Evolutionary conservation across 2,329 filamentous ascomycete species (phyloP), one percentile per base, ranked within the genome.

Genomic region (Orbilia oligospora): DNA sequence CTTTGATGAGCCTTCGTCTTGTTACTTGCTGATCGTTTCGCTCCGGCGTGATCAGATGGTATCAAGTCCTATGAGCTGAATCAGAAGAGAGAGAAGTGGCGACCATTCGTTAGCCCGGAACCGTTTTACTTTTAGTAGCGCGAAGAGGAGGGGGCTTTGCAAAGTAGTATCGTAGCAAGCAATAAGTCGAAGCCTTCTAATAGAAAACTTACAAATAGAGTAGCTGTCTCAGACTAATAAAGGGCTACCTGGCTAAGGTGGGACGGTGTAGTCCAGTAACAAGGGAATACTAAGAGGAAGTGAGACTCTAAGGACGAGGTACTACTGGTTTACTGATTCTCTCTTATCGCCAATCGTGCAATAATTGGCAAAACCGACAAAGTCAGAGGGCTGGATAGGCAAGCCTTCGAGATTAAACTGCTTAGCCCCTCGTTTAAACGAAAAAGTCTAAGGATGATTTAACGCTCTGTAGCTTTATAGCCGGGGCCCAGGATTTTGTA

Each of bases 141-240:
- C 75, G 63, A 78, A 69, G 75, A 78, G 66, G 66, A 58, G 75
- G 67, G 61, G 73, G 61, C 53, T 78, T 78, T 72, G 75, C 68
- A 72, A 16, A 65, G 58, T 64, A 76, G 58, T 72, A 66, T 58
- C 10, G 36, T 24, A 53, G 33, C 46, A 69, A 63, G 63, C 44
- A 72, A 72, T 71, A 78, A 36, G 67, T 67, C 20, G 30, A 68
- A 77, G 68, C 63, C 58, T 71, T 68, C 67, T 78, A 69, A 78
- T 72, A 78, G 68, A 78, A 68, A 51, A 78, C 68, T 68, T 72
- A 78, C 75, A 78, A 71, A 78, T 72, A 68, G 72, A 72, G 69
- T 72, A 72, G 67, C 67, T 78, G 75, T 78, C 75, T 78, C 75
- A 78, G 68, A 78, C 68, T 78, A 78, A 78, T 78, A 78, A 71